Evolutionary conservation across 2,329 filamentous ascomycete genomes (phyloP), one percentile per base, ranked within the genome.

Genomic region (Westerdykella sp.): DNA sequence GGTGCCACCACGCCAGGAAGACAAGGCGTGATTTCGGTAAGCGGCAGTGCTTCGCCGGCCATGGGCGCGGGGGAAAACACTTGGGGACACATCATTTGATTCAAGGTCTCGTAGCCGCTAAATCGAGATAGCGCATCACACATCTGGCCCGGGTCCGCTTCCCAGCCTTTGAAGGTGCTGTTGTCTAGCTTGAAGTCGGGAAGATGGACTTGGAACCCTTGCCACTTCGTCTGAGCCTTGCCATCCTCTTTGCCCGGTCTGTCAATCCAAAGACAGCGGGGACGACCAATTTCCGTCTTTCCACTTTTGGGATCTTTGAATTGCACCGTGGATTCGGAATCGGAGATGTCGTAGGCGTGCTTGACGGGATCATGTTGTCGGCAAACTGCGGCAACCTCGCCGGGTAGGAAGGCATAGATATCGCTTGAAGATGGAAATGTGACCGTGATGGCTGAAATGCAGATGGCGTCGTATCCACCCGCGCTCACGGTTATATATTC

Each of bases 401-500:
- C 39, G 9, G 39, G 39, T 18, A 35, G 12, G 31, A 41, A 22
- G 7, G 39, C 39, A 10, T 28, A 41, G 12, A 35, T 41, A 23
- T 41, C 23, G 18, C 14, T 15, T 15, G 39, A n/a, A 15, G 15
- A 22, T 11, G 39, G 39, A 25, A 15, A n/a, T 7, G 39, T 41
- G 16, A 41, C 39, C 6, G 31, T 35, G 12, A 41, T 23, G 25
- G 15, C 23, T 9, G 32, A 3, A 23, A 41, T 41, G 23, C 39
- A 41, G 7, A 41, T 41, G 14, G 39, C 39, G 22, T 41, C 31
- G 7, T 13, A 11, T 7, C 39, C 39, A 23, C 12, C 22, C n/a
- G 39, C 39, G 22, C n/a, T 16, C 6, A 41, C 39, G 11, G 39
- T 41, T n/a, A 41, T 35, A 22, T 41, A 41, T 35, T 41, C 39